These are phyloP conservation scores for Miscanthus lutarioriparius DNA, from an alignment of 176 grass and related monocot genomes.

Conservation along the genomic window DNA sequence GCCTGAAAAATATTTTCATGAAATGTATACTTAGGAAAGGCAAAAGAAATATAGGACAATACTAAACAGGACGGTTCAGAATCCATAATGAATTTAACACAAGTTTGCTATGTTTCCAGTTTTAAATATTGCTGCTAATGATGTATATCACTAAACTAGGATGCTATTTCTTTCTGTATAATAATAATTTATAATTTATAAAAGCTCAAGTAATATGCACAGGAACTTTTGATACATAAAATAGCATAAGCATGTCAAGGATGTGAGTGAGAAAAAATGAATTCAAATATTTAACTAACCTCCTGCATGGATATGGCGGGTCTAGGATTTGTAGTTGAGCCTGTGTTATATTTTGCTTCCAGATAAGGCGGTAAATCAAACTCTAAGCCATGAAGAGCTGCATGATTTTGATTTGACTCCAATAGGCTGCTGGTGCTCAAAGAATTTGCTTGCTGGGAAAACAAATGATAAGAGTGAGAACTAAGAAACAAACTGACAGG, in stretches of 20 bases:
- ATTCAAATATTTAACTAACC: slow-evolving; percentile 47
- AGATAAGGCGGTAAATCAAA: slow-evolving; percentile 66
- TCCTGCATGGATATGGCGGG: slow-evolving; percentile 72
- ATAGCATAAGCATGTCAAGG: not conserved
- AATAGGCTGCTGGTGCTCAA: slow-evolving; percentile 42
- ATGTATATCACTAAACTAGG: not conserved
- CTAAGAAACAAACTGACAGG: not conserved
- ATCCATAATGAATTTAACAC: not conserved
- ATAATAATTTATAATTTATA: not conserved
- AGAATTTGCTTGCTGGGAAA: slow-evolving; percentile 85
- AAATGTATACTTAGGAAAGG: slow-evolving; percentile 12
- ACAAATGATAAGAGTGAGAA: slow-evolving; percentile 37
- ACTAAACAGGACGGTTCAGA: not conserved
- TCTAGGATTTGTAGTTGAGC: slow-evolving; percentile 65
- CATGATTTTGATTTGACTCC: slow-evolving; percentile 37
- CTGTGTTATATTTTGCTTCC: slow-evolving; percentile 61
- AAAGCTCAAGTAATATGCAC: not conserved
- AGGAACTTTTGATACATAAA: not conserved
- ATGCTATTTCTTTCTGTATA: not conserved
- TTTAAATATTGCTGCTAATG: not conserved
- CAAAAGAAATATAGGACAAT: not conserved
- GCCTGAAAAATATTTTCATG: slow-evolving; percentile 47
- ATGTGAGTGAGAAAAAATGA: not conserved
- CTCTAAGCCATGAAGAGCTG: slow-evolving; percentile 78
- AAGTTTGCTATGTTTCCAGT: not conserved